Base-by-base conservation (phyloP, 1,284 basidiomycete species). In the Pyrrhoderma noxium region DNA sequence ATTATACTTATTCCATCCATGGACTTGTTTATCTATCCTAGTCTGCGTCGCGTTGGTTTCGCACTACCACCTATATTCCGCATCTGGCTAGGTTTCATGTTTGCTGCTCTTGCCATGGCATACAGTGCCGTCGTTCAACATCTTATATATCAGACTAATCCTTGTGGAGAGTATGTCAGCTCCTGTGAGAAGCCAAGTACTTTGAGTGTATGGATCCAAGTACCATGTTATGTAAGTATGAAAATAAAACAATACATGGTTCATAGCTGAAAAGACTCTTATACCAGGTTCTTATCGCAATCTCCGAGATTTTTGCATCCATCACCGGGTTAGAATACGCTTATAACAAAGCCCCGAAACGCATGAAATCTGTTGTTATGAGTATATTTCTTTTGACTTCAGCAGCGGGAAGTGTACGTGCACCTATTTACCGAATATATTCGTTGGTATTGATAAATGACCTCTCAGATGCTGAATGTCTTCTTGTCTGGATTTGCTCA, bases 241-340 rank as follows among this genome's bases (percentile, higher is more conserved):
- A 9, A 21, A 35, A 8, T 27, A 23, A 47, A 14, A 35, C n/a
- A 39, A 46, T 16, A 18, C 44, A 16, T 13, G 16, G 19, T 2
- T 14, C 9, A n/a, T 19, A 21, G 3, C 23, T 38, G 18, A 2
- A 3, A 34, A 69, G 73, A 44, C 56, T 67, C 22, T 71, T 72
- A 9, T 68, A 73, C 2, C 75, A 75, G 63, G 70, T 77, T 54
- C 66, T 77, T 22, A 70, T 77, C 53, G 73, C 65, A 23, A 67
- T 75, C 52, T 58, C 72, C 18, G 72, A 79, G 65, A 79, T 84
- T 59, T 79, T 85, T 58, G 79, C 81, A 1, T 79, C 76, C n/a
- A 78, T 84, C 63, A 80, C 80, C 8, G 69, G 67, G 9, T 60
- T 75, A 54, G 81, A 85, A 62, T 82, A 82, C 58, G 82, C 80